phyloP scores from a whole-genome alignment of 108 stramenopile genomes.

The Nitzschia sp. region DNA sequence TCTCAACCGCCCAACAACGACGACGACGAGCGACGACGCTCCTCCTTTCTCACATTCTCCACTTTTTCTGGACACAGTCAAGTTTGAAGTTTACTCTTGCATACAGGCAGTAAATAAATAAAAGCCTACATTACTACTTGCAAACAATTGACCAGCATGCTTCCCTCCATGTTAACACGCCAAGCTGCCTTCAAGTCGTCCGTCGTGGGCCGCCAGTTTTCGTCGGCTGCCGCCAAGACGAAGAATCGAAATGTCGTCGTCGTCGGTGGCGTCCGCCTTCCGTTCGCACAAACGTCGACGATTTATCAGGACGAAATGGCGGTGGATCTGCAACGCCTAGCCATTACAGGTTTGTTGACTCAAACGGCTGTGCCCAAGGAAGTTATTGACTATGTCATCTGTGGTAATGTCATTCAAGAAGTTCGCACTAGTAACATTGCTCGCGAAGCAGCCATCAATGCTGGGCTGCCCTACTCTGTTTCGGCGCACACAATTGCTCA shows the following conservation, averaged over 20 bases:
- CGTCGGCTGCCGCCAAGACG: neutral
- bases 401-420: constrained; percentile 96
- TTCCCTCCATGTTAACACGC: neutral
- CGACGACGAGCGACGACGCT: too few species aligned
- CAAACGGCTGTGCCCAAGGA: constrained; percentile 91
- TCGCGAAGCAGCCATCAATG: constrained; percentile 92
- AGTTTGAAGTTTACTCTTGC: too few species aligned
- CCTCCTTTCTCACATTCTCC: too few species aligned
- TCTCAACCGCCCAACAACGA: too few species aligned
- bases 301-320: constrained; percentile 94
- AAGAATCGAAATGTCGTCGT: constrained; percentile 74
- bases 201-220: neutral
- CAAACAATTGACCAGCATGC: neutral
- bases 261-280: constrained; percentile 94
- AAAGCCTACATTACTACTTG: neutral
- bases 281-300: constrained; percentile 90
- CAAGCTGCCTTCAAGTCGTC: neutral
- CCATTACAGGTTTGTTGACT: constrained; percentile 89
- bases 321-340: constrained; percentile 94
- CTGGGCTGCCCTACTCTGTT: constrained; percentile 88
- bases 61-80: too few species aligned
- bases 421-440: constrained; percentile 95
- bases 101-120: too few species aligned
- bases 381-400: constrained; percentile 91
- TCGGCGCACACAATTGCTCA: constrained; percentile 95